Evolutionary conservation across 2,329 filamentous ascomycete genomes (phyloP).

Genomic region (Aspergillus carbonarius): DNA sequence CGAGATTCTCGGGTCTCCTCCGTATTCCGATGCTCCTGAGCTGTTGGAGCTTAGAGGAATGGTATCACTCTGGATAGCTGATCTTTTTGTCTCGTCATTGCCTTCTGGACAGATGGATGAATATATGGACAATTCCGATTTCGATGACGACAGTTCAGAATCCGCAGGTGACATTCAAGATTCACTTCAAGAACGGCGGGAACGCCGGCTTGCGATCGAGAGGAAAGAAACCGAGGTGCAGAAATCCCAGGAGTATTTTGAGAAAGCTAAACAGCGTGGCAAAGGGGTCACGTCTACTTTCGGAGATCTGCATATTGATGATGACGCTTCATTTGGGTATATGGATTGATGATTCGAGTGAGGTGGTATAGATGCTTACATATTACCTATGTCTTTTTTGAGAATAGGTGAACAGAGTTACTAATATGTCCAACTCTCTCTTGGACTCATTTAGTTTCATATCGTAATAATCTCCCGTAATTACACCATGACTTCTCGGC

Average conservation of each 20-base stretch:
- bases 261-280: conserved; percentile 34
- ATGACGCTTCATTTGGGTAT: conserved; percentile 14
- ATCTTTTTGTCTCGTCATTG: conserved; percentile 53
- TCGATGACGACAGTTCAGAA: conserved; percentile 16
- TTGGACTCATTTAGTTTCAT: too few relatives aligned
- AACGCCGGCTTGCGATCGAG: conserved; percentile 35
- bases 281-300: conserved; percentile 31
- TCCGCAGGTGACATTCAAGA: conserved; percentile 23
- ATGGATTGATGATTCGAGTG: background rate
- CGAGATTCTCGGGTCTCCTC: conserved; percentile 64
- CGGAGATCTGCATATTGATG: conserved; percentile 31
- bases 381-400: background rate
- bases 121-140: conserved; percentile 3
- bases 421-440: too few relatives aligned
- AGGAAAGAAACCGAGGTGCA: conserved; percentile 31
- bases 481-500: background rate
- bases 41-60: conserved; percentile 72
- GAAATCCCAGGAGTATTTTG: conserved; percentile 35
- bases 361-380: background rate
- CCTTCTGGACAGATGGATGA: conserved; percentile 19
- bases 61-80: conserved; percentile 71
- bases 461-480: background rate
- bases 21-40: conserved; percentile 66
- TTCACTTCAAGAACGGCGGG: conserved; percentile 32
- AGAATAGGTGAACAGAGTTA: too few relatives aligned